Evolutionary conservation across 1,139 yeast species (phyloP).

Genomic region (Kurtzmaniella quercitrusa): DNA sequence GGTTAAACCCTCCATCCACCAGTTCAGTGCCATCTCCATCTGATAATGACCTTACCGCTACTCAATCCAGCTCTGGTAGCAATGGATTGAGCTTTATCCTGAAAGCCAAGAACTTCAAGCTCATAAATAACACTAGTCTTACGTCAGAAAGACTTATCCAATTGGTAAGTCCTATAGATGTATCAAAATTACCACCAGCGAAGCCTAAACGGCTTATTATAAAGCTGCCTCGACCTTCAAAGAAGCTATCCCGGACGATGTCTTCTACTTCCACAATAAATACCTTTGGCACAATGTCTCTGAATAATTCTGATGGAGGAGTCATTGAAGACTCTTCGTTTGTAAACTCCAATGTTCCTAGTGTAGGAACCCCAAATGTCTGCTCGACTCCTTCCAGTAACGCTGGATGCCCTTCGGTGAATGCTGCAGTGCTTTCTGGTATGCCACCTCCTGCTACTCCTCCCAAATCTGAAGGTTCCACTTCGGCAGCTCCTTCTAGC

Average conservation of each 20-base stretch:
- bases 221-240: conserved; percentile 36
- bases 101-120: conserved; percentile 21
- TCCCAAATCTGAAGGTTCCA: conserved; percentile 2
- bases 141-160: conserved; percentile 55
- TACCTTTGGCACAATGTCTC: conserved; percentile 34
- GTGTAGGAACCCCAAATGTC: background rate
- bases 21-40: conserved; percentile 3
- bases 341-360: background rate
- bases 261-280: conserved; percentile 52
- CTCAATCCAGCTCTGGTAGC: conserved; percentile 7
- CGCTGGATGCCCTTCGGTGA: conserved; percentile 6
- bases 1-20: conserved; percentile 8
- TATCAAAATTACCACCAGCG: conserved; percentile 60
- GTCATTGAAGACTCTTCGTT: conserved; percentile 1
- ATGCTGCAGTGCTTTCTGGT: conserved; percentile 4
- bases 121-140: conserved; percentile 25
- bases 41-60: background rate
- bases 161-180: conserved; percentile 71
- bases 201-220: conserved; percentile 64
- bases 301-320: conserved; percentile 28
- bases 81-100: conserved; percentile 13
- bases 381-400: conserved; percentile 3
- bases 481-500: conserved; percentile 1
- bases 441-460: conserved; percentile 7
- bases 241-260: conserved; percentile 38